Conservation (phyloP, 176 grass and related monocot genomes). For the Bonia amplexicaulis region DNA sequence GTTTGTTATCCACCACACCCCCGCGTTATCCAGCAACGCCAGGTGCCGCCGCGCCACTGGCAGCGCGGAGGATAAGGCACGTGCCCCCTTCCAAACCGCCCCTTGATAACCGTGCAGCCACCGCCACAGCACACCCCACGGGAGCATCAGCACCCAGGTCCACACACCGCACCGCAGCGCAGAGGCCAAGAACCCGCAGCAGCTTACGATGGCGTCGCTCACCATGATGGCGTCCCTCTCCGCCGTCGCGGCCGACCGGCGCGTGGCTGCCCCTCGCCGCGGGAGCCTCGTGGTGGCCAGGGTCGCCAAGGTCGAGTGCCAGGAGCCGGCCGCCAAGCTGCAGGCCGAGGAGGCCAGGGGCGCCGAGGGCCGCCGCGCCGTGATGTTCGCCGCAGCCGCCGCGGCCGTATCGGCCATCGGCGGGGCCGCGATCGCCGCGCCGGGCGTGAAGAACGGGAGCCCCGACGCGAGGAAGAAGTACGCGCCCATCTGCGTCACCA, state of each 20-base stretch:
- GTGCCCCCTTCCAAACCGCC: neutral
- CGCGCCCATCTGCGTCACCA: slow-evolving; percentile 72
- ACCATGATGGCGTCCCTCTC: slow-evolving; percentile 62
- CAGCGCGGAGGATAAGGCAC: slow-evolving; percentile 40
- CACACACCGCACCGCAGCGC: neutral
- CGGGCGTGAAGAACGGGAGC: slow-evolving; percentile 38
- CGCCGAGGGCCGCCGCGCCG: slow-evolving; percentile 40
- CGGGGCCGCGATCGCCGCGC: slow-evolving; percentile 24
- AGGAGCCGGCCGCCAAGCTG: slow-evolving; percentile 2
- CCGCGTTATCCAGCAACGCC: slow-evolving; percentile 27
- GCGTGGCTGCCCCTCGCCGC: neutral
- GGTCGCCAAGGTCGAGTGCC: slow-evolving; percentile 22
- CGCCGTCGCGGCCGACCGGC: slow-evolving; percentile 20
- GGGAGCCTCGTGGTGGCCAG: slow-evolving; percentile 33
- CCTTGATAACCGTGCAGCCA: slow-evolving; percentile 31
- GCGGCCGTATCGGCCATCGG: slow-evolving; percentile 38
- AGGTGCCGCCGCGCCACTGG: slow-evolving; percentile 34
- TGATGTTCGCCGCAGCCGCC: slow-evolving; percentile 49
- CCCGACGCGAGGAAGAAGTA: slow-evolving; percentile 71
- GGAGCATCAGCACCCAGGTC: neutral
- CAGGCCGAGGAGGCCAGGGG: neutral
- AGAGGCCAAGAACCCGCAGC: neutral
- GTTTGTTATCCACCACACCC: slow-evolving; percentile 39
- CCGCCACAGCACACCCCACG: neutral
- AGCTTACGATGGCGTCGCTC: slow-evolving; percentile 57